phyloP scores from a whole-genome alignment of 2,329 filamentous ascomycete species.

The Colletotrichum lini region DNA sequence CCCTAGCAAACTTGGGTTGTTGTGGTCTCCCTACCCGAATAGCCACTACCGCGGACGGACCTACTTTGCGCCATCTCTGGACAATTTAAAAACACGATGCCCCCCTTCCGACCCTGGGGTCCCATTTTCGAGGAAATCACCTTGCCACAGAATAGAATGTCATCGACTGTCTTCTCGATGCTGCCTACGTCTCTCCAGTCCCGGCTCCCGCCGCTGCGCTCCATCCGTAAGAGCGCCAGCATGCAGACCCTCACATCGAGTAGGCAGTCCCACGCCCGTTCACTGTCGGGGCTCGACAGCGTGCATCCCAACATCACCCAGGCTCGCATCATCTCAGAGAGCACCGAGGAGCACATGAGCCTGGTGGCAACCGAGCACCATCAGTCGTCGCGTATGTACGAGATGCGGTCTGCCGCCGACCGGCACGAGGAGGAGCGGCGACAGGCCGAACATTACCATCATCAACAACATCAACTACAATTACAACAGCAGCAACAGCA shows the following conservation, averaged over 20 bases:
- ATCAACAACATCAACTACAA: constrained; percentile 14
- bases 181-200: constrained; percentile 67
- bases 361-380: constrained; percentile 35
- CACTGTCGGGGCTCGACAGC: constrained; percentile 36
- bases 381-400: constrained; percentile 27
- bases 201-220: constrained; percentile 65
- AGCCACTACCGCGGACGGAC: constrained; percentile 22
- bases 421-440: constrained; percentile 24
- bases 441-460: constrained; percentile 28
- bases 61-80: not conserved
- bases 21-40: constrained; percentile 13
- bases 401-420: constrained; percentile 23
- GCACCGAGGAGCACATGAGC: constrained; percentile 39
- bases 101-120: constrained; percentile 40
- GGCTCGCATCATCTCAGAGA: constrained; percentile 35
- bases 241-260: constrained; percentile 44
- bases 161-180: constrained; percentile 67
- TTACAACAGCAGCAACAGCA: not conserved
- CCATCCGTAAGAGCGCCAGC: constrained; percentile 60
- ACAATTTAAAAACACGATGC: constrained; percentile 37
- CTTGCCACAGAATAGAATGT: constrained; percentile 51
- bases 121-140: constrained; percentile 49
- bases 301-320: constrained; percentile 28
- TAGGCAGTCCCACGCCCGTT: constrained; percentile 34
- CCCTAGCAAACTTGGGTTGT: constrained; percentile 26